Base-by-base conservation (phyloP, 129 eudicot species). In the sunflower (Helianthus annuus) region DNA sequence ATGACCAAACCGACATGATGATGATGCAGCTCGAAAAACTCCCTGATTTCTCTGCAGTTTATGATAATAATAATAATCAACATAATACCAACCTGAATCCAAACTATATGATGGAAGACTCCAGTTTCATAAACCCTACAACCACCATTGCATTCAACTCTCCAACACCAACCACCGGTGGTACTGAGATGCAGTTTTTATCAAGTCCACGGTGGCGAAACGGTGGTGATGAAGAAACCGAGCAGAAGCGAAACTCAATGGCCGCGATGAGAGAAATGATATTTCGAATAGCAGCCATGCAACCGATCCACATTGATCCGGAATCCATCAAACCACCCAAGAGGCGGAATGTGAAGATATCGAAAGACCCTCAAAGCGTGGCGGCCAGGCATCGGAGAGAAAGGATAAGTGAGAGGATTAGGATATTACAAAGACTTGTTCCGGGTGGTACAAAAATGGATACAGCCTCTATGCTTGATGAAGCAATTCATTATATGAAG, bases 391-490 rank as follows among this genome's bases (percentile, higher is more conserved):
- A 88, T 64, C 74, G 97, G 45, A 81, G 97, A 52, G 97, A 88
- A 70, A 88, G 93, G 88, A 91, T 91, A 7, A 88, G 97, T 61
- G 97, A 91, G 85, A 70, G 91, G 78, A 88, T 91, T 9, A 73
- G 97, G 85, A 91, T 88, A 44, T 83, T 91, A 7, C 97, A 91
- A 65, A 86, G 97, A 79, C 85, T 91, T n/a, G 97, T 91, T 1
- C 97, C 97, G 2, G 97, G 97, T 8, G 97, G 97, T n/a, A 91
- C 97, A 0, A 91, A 91, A 71, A 91, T 91, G 97, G 97, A 91
- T 72, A 91, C 97, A 0, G 97, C 97, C 1, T 91, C 97, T 0
- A 91, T 91, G 97, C 81, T 91, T 5, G 97, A 91, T 40, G 97
- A 91, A 71, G 97, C 97, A 1, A 84, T 91, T 66, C 97, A 91